phyloP scores from a whole-genome alignment of 1,139 yeast genomes.

The Kodamaea alishanica region DNA sequence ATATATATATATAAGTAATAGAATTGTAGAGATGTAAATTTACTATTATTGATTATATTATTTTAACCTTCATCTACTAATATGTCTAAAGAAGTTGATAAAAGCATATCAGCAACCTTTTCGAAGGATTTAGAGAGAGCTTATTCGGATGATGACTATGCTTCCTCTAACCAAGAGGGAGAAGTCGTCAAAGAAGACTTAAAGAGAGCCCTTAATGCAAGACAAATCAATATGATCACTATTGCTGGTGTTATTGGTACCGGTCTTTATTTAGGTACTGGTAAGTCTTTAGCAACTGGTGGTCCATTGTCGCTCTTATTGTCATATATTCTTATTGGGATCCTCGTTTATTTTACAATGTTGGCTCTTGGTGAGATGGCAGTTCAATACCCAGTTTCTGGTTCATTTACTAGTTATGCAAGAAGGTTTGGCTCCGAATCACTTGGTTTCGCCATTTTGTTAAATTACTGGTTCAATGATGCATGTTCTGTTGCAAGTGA shows the following conservation, averaged over 20 bases:
- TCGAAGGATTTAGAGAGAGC: conserved; percentile 12
- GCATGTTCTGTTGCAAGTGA: conserved; percentile 62
- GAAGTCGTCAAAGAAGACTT: conserved; percentile 24
- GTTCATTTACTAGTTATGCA: conserved; percentile 60
- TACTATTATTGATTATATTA: too few relatives aligned
- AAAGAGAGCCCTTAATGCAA: conserved; percentile 43
- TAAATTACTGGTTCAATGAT: conserved; percentile 65
- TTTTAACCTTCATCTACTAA: too few relatives aligned
- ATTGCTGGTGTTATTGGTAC: conserved; percentile 69
- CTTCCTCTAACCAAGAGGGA: conserved; percentile 8
- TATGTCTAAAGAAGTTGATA: background rate
- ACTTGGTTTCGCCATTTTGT: conserved; percentile 58
- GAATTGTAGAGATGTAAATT: too few relatives aligned
- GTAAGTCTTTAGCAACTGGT: conserved; percentile 54
- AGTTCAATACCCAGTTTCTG: conserved; percentile 57
- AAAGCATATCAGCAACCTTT: background rate
- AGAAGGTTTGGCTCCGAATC: conserved; percentile 59
- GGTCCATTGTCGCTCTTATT: conserved; percentile 64
- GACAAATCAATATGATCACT: conserved; percentile 61
- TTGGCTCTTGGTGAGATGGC: conserved; percentile 64
- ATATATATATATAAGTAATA: too few relatives aligned
- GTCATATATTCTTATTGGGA: conserved; percentile 56
- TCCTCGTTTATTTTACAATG: conserved; percentile 58
- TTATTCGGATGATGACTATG: conserved; percentile 4
- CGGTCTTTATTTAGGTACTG: conserved; percentile 64